A percentile compares a stretch with the other conserved stretches of the same genome.
These are phyloP conservation scores for Salix caprea DNA, from an alignment of 345 rosid genomes.

Conservation along the genomic window DNA sequence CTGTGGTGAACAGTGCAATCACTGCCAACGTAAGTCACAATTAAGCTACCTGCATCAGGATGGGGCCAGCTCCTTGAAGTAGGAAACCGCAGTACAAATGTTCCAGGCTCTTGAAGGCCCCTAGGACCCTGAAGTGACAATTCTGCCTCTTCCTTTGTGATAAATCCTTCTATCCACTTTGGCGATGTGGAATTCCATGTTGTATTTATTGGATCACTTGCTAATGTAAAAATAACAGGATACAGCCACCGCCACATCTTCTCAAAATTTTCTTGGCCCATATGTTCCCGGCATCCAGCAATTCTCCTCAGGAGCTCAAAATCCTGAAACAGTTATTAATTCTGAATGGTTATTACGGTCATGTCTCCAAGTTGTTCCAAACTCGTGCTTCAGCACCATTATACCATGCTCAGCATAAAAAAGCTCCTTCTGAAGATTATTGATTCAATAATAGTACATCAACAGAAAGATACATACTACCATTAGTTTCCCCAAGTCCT, in stretches of 20 bases:
- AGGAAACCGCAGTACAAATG: constrained; percentile 87
- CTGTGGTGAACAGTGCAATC: constrained; percentile 64
- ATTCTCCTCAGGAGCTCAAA: constrained; percentile 63
- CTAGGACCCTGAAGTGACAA: constrained; percentile 62
- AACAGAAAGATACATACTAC: neutral
- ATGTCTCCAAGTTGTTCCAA: neutral
- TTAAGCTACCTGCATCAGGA: constrained; percentile 85
- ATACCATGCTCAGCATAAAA: neutral
- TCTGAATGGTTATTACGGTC: neutral
- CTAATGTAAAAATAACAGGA: constrained; percentile 72
- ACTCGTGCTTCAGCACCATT: too few species aligned
- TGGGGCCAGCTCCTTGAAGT: constrained; percentile 99
- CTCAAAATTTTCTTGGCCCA: constrained; percentile 89
- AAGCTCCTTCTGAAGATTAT: constrained; percentile 4
- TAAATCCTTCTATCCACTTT: constrained; percentile 92
- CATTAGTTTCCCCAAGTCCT: neutral
- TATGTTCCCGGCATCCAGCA: constrained; percentile 70
- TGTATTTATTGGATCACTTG: constrained; percentile 51
- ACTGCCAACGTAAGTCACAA: constrained; percentile 73
- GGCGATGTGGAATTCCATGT: constrained; percentile 73
- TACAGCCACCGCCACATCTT: constrained; percentile 95
- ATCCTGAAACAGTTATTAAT: constrained; percentile 45
- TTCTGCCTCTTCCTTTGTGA: constrained; percentile 95
- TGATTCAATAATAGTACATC: neutral
- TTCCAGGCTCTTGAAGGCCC: constrained; percentile 85